Base-by-base conservation (phyloP, 495 filamentous ascomycete genomes). In the Halenospora varia region DNA sequence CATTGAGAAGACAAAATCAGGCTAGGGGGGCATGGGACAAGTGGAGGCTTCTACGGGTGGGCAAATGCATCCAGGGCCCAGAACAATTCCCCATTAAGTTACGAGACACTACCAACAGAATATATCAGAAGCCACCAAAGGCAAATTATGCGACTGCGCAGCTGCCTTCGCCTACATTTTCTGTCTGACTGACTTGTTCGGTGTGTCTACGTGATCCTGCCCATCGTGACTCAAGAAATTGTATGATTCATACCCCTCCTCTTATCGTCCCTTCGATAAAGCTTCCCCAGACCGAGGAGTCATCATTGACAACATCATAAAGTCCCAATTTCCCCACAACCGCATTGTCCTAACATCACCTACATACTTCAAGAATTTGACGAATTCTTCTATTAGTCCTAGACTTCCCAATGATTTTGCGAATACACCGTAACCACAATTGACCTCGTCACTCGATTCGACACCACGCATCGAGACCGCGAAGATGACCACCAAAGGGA, bases 401-500 rank as follows among this genome's bases (percentile, higher is more conserved):
- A 13, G 13, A 6, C 29, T 13, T 53, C 41, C 58, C 53, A 59
- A 65, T 67, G 65, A 67, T 64, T 4, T 25, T 61, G 55, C 65
- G 62, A 60, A 65, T 64, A 60, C 52, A 47, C 50, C 41, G 18
- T 41, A 25, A 22, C 53, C 26, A 45, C 47, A 29, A 24, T 24
- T 35, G 29, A 35, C 29, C 29, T 13, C 29, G 29, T 13, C 29
- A 35, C 13, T 35, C 29, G 29, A 35, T 35, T 13, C 13, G 29
- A 22, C 24, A 41, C 42, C 42, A 56, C n/a, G 29, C 48, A 40
- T 53, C 39, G 25, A 41, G 18, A 50, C 24, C 53, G 51, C 29
- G 35, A 76, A 62, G 48, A 87, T 86, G 84, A 67, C 81, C 19
- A 73, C 69, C 26, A 79, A 80, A 73, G 70, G 74, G 13, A 92